Percentiles rank a stretch among this genome's conserved stretches.
Conservation (phyloP, 441 rosid genomes). For the Capsella rubella region DNA sequence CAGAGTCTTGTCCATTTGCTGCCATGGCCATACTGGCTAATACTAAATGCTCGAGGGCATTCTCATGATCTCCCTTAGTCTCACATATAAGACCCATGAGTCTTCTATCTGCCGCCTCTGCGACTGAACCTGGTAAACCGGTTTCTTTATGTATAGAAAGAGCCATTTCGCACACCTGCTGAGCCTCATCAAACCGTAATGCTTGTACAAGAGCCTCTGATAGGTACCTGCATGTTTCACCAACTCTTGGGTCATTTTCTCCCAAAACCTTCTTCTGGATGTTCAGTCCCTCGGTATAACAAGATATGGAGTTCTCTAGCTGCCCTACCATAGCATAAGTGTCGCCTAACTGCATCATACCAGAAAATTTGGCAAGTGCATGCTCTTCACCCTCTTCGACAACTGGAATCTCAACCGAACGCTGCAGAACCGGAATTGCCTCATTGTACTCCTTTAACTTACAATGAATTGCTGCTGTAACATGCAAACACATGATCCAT, state of each 20-base stretch:
- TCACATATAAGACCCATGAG: conserved; percentile 84
- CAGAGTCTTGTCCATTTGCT: conserved; percentile 68
- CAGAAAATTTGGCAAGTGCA: conserved; percentile 69
- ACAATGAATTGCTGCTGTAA: conserved; percentile 65
- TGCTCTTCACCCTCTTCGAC: conserved; percentile 66
- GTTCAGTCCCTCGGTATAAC: conserved; percentile 62
- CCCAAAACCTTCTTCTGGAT: conserved; percentile 66
- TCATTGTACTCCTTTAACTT: conserved; percentile 63
- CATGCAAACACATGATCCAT: conserved; percentile 71
- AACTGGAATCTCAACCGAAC: conserved; percentile 57
- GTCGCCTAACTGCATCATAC: conserved; percentile 84
- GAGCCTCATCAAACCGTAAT: conserved; percentile 66
- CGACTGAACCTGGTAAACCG: conserved; percentile 57
- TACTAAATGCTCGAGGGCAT: conserved; percentile 74
- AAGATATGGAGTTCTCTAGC: conserved; percentile 63
- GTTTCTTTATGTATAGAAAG: conserved; percentile 64
- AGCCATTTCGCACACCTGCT: conserved; percentile 60
- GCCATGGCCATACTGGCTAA: conserved; percentile 80
- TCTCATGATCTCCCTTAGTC: conserved; percentile 76
- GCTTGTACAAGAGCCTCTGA: conserved; percentile 81
- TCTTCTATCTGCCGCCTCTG: conserved; percentile 76
- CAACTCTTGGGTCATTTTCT: conserved; percentile 68
- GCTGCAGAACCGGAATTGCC: conserved; percentile 68
- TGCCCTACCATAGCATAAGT: conserved; percentile 73
- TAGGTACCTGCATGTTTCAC: conserved; percentile 74